These are phyloP conservation scores for Breviolum minutum DNA, from an alignment of 73 alveolate species.

Conservation along the genomic window DNA sequence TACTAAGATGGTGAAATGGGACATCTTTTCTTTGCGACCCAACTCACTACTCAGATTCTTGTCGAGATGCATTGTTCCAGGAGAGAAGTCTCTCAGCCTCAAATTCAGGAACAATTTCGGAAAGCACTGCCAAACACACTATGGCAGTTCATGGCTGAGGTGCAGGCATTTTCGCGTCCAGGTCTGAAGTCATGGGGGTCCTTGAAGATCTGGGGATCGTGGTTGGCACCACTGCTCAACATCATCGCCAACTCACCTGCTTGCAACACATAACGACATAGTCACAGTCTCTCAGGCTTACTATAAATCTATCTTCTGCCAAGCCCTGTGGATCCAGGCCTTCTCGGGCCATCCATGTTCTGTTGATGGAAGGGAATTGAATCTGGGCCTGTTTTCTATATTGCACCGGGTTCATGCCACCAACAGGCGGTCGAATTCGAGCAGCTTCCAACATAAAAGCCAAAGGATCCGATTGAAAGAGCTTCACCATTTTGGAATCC, in stretches of 20 bases:
- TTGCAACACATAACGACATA: too few relatives aligned
- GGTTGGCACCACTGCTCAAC: constrained; percentile 91
- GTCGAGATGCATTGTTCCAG: constrained; percentile 72
- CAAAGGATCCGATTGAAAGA: constrained; percentile 25
- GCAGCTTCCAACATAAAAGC: constrained; percentile 91
- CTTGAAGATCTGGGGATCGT: constrained; percentile 65
- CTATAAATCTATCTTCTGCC: not conserved
- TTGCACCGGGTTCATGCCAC: constrained; percentile 84
- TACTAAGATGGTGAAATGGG: not conserved
- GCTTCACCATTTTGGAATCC: constrained; percentile 53
- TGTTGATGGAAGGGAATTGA: constrained; percentile 1
- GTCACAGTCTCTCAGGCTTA: not conserved
- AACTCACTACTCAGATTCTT: not conserved
- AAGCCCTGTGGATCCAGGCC: not conserved
- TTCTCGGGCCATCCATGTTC: constrained; percentile 49
- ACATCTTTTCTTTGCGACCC: not conserved
- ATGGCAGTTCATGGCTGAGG: not conserved
- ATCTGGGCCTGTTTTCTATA: constrained; percentile 11
- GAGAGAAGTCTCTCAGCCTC: constrained; percentile 81
- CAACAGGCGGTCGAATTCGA: constrained; percentile 85
- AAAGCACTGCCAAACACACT: not conserved
- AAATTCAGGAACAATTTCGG: not conserved
- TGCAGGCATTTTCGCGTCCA: constrained; percentile 57
- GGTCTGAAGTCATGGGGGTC: constrained; percentile 46
- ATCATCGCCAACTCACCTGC: constrained; percentile 42